phyloP scores from a whole-genome alignment of 139 green algal genomes.

The Chlamydomonas eustigma region DNA sequence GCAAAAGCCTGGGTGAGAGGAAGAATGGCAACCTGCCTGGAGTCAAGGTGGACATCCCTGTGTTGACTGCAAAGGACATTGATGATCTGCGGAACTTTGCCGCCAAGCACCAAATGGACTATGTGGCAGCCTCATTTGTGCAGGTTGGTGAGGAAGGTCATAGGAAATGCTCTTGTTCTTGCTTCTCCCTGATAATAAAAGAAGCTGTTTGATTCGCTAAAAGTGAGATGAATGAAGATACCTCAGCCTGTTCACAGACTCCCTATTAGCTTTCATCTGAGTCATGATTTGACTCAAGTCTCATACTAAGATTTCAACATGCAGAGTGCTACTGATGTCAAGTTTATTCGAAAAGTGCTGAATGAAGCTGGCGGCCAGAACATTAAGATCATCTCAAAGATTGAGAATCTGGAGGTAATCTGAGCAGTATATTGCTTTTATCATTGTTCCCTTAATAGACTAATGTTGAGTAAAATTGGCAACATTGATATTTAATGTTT shows the following conservation, averaged over 20 bases:
- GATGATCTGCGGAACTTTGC: conserved; percentile 60
- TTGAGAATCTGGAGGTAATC: conserved; percentile 56
- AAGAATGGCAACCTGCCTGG: conserved; percentile 67
- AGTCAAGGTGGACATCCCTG: conserved; percentile 69
- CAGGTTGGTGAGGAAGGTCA: conserved; percentile 44
- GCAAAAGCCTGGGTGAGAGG: conserved; percentile 39
- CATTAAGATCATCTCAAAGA: conserved; percentile 68
- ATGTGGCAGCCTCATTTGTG: conserved; percentile 60
- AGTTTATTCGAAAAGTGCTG: conserved; percentile 47
- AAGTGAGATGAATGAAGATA: too few species aligned
- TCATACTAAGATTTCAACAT: too few species aligned
- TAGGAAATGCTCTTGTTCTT: neutral
- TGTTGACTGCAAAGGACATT: conserved; percentile 66
- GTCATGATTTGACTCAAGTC: too few species aligned
- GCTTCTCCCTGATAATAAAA: neutral
- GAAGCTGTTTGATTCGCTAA: neutral
- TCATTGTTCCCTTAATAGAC: neutral
- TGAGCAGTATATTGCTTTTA: neutral
- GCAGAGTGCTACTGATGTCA: conserved; percentile 51
- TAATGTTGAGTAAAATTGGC: neutral
- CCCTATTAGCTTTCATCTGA: too few species aligned
- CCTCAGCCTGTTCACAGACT: too few species aligned
- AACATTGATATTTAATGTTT: neutral
- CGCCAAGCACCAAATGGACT: conserved; percentile 53
- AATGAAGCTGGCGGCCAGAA: conserved; percentile 44